Conservation (phyloP, 257 asterid species). For the Eustoma russellianum region DNA sequence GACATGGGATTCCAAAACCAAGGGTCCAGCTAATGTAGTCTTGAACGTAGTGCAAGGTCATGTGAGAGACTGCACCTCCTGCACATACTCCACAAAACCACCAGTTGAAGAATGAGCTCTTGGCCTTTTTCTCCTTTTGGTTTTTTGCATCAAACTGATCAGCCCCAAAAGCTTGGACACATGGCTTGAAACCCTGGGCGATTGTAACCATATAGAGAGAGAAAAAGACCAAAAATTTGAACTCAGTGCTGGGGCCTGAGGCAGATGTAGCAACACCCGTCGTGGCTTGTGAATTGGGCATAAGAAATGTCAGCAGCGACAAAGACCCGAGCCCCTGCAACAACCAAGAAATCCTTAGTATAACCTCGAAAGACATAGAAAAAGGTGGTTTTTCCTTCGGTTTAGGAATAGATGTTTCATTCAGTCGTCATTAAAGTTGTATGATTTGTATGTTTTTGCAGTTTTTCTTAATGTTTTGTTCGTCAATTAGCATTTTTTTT, state of each 20-base stretch:
- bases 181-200: conserved; percentile 30
- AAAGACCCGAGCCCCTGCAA: conserved; percentile 21
- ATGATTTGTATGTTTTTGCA: no score
- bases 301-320: conserved; percentile 21
- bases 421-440: no score
- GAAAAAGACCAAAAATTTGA: conserved; percentile 18
- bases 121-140: conserved; percentile 24
- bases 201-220: conserved; percentile 27
- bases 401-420: no score
- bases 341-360: no score
- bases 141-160: conserved; percentile 1
- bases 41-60: conserved; percentile 22
- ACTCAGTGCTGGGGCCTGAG: background rate
- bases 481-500: no score
- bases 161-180: conserved; percentile 1
- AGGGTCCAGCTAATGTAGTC: conserved; percentile 28
- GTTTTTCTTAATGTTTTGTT: no score
- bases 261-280: background rate
- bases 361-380: no score
- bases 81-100: conserved; percentile 16
- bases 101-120: conserved; percentile 10
- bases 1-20: conserved; percentile 31
- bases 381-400: no score
- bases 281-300: conserved; percentile 2
- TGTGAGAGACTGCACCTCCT: conserved; percentile 12